These are phyloP conservation scores for Plasmopara muralis DNA, from an alignment of 352 stramenopile species.

Conservation along the genomic window DNA sequence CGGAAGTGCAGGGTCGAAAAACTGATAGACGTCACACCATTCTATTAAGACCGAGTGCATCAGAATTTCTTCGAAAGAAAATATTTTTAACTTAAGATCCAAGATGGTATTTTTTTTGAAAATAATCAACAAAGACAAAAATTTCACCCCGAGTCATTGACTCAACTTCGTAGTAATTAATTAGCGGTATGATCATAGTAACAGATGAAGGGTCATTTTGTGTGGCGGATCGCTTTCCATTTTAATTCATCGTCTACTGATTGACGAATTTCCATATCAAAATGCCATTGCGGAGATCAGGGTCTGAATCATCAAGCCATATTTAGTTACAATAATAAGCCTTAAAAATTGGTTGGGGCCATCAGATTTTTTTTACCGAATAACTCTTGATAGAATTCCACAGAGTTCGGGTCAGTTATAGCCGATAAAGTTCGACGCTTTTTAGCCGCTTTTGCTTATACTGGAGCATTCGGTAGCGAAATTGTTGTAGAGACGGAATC, in stretches of 20 bases:
- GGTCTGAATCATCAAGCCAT: not conserved
- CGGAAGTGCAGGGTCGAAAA: not conserved
- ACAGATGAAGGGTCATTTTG: not conserved
- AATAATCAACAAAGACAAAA: not conserved
- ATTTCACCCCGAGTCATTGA: not conserved
- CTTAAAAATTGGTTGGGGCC: not conserved
- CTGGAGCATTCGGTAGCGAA: not conserved
- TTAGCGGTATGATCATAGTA: not conserved
- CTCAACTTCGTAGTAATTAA: not conserved
- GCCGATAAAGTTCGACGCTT: not conserved
- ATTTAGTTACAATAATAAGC: not conserved
- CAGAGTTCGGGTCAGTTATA: not conserved
- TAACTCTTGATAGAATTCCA: no score
- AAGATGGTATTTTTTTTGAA: no score
- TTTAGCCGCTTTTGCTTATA: not conserved
- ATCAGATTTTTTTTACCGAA: no score
- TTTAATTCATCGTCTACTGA: not conserved
- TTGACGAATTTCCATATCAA: not conserved
- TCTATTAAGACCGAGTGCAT: not conserved
- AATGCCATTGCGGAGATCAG: not conserved
- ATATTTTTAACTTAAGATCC: not conserved
- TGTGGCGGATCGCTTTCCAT: not conserved
- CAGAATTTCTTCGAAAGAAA: not conserved
- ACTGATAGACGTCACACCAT: not conserved
- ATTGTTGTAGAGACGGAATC: not conserved